Percentiles rank a stretch among this genome's conserved stretches.
Evolutionary conservation across 257 asterid genomes (phyloP).

Genomic region (Linderniella brevidens): DNA sequence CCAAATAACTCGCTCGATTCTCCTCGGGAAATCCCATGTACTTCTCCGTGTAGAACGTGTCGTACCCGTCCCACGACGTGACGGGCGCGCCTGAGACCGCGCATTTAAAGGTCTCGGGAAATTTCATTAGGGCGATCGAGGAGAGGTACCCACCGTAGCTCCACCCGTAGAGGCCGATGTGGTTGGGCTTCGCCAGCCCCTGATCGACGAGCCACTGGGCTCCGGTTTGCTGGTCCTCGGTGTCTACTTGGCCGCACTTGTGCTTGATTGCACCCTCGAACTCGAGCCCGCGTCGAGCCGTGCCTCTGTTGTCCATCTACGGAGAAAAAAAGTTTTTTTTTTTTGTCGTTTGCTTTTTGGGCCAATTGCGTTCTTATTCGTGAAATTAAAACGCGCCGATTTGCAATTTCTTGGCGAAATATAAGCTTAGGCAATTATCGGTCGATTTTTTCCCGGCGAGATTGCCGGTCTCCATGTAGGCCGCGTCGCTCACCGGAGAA

Average conservation of each 20-base stretch:
- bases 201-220: constrained; percentile 69
- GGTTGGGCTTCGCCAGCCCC: constrained; percentile 46
- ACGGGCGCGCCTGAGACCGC: constrained; percentile 97
- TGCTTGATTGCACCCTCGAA: constrained; percentile 72
- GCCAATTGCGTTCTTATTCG: not conserved
- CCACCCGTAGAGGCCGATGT: constrained; percentile 85
- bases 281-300: constrained; percentile 76
- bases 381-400: no score
- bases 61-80: constrained; percentile 91
- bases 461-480: no score
- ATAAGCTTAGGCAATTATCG: no score
- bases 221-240: constrained; percentile 72
- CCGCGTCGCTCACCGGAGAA: no score
- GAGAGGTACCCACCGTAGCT: constrained; percentile 95
- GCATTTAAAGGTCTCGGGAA: constrained; percentile 51
- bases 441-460: no score
- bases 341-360: not conserved
- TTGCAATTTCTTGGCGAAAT: no score
- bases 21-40: constrained; percentile 79
- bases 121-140: constrained; percentile 52
- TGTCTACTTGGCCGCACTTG: constrained; percentile 60
- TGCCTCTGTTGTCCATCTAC: constrained; percentile 94
- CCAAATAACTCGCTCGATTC: constrained; percentile 27
- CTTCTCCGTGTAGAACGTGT: constrained; percentile 73
- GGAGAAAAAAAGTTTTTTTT: constrained; percentile 8